These are phyloP conservation scores for Kurtzmaniella natalensis DNA, from an alignment of 1,139 yeast species.

Conservation along the genomic window DNA sequence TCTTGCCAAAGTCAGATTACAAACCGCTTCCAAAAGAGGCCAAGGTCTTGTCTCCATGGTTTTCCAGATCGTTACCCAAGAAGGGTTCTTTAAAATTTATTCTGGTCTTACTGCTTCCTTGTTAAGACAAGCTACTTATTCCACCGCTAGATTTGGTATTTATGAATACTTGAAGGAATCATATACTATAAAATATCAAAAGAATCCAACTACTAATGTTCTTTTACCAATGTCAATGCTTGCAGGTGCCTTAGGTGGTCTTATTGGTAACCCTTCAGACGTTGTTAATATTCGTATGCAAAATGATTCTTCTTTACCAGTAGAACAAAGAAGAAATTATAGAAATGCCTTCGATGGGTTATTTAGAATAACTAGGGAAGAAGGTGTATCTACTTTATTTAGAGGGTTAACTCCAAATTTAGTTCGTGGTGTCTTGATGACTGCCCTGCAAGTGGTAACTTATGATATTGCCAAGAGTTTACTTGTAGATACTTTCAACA, in stretches of 20 bases:
- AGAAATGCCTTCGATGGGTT: slow-evolving; percentile 78
- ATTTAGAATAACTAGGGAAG: slow-evolving; percentile 53
- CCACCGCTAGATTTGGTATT: slow-evolving; percentile 80
- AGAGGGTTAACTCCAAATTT: slow-evolving; percentile 78
- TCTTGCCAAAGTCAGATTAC: slow-evolving; percentile 79
- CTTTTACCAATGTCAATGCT: slow-evolving; percentile 77
- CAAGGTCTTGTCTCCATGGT: slow-evolving; percentile 61
- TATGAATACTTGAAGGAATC: slow-evolving; percentile 71
- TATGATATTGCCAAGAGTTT: slow-evolving; percentile 71
- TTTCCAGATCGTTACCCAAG: slow-evolving; percentile 52
- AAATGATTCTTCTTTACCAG: slow-evolving; percentile 71
- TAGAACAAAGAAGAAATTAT: slow-evolving; percentile 66
- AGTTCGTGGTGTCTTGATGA: slow-evolving; percentile 80
- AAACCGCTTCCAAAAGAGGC: slow-evolving; percentile 64
- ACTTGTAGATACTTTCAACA: slow-evolving; percentile 44
- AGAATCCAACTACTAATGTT: slow-evolving; percentile 32
- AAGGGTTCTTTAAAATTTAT: slow-evolving; percentile 67
- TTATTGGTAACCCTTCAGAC: slow-evolving; percentile 86
- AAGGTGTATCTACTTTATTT: slow-evolving; percentile 57
- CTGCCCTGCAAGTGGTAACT: slow-evolving; percentile 87
- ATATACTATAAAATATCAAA: slow-evolving; percentile 30
- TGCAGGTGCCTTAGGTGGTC: slow-evolving; percentile 79
- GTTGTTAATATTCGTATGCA: slow-evolving; percentile 90
- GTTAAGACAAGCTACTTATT: slow-evolving; percentile 82
- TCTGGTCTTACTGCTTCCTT: slow-evolving; percentile 80